A percentile compares a stretch with the other conserved stretches of the same genome.
These are phyloP conservation scores for Curvularia lunata DNA, from an alignment of 2,329 filamentous ascomycete genomes.

Conservation along the genomic window DNA sequence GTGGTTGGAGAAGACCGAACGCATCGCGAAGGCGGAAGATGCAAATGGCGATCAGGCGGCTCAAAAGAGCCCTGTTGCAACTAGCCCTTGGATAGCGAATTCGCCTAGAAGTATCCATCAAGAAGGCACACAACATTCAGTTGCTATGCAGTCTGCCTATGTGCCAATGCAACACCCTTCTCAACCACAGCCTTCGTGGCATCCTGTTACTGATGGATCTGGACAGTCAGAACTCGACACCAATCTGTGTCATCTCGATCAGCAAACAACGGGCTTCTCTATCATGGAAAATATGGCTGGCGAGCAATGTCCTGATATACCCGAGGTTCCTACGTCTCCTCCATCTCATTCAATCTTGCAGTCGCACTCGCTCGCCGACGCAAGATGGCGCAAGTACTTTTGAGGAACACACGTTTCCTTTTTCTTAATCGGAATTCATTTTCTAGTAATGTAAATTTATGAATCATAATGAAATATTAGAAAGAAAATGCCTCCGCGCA, in stretches of 20 bases:
- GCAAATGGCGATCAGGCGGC: neutral
- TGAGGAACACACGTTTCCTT: neutral
- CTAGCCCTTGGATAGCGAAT: conserved; percentile 5
- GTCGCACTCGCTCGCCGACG: neutral
- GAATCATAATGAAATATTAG: neutral
- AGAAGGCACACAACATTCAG: conserved; percentile 5
- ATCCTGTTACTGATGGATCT: conserved; percentile 1
- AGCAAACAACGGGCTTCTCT: neutral
- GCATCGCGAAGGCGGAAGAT: conserved; percentile 2
- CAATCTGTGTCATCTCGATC: neutral
- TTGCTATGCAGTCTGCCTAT: neutral
- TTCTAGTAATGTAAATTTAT: neutral
- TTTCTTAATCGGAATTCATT: neutral
- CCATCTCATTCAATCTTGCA: neutral
- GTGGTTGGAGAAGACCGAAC: conserved; percentile 20
- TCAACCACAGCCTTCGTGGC: conserved; percentile 7
- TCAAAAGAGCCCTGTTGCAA: conserved; percentile 2
- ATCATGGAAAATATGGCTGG: neutral
- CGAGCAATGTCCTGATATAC: neutral
- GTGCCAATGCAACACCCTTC: neutral
- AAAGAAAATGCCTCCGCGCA: neutral
- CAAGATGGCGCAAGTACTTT: conserved; percentile 28
- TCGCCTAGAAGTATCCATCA: conserved; percentile 12
- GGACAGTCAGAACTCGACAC: neutral
- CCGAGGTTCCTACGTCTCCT: neutral